Conservation (phyloP, 495 filamentous ascomycete species). For the Aspergillus ellipticus region DNA sequence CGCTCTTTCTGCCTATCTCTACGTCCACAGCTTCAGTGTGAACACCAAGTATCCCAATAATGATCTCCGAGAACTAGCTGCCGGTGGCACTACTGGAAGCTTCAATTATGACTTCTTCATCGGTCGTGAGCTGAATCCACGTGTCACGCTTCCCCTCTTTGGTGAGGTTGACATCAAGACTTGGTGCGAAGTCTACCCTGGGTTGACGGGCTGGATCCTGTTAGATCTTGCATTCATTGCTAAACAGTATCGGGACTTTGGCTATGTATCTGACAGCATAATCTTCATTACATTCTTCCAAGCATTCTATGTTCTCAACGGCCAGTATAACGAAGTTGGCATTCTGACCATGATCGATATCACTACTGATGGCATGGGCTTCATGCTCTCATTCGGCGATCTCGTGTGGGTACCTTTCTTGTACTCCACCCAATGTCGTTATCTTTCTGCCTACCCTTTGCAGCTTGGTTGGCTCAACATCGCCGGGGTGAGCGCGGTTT, state of each 20-base stretch:
- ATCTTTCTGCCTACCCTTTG: conserved; percentile 71
- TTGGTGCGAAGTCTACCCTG: conserved; percentile 78
- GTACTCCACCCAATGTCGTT: conserved; percentile 73
- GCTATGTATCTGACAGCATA: conserved; percentile 75
- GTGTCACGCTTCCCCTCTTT: conserved; percentile 64
- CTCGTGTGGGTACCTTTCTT: conserved; percentile 83
- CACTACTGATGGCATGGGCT: conserved; percentile 81
- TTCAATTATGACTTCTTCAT: conserved; percentile 87
- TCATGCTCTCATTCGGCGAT: conserved; percentile 85
- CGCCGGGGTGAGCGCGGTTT: conserved; percentile 53
- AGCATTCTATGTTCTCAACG: conserved; percentile 70
- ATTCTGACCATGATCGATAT: conserved; percentile 89
- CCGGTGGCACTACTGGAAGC: conserved; percentile 71
- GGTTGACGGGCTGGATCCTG: conserved; percentile 77
- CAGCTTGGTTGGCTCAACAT: conserved; percentile 60
- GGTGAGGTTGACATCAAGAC: conserved; percentile 73
- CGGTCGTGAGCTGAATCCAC: conserved; percentile 86
- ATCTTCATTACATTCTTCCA: conserved; percentile 69
- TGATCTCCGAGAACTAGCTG: conserved; percentile 65
- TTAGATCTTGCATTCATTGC: conserved; percentile 72
- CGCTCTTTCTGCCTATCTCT: conserved; percentile 62
- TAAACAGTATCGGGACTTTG: conserved; percentile 72
- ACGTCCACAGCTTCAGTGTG: conserved; percentile 68
- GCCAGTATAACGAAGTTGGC: conserved; percentile 70
- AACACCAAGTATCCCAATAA: conserved; percentile 48